phyloP scores from a whole-genome alignment of 1,284 basidiomycete species.

The Naganishia liquefaciens region DNA sequence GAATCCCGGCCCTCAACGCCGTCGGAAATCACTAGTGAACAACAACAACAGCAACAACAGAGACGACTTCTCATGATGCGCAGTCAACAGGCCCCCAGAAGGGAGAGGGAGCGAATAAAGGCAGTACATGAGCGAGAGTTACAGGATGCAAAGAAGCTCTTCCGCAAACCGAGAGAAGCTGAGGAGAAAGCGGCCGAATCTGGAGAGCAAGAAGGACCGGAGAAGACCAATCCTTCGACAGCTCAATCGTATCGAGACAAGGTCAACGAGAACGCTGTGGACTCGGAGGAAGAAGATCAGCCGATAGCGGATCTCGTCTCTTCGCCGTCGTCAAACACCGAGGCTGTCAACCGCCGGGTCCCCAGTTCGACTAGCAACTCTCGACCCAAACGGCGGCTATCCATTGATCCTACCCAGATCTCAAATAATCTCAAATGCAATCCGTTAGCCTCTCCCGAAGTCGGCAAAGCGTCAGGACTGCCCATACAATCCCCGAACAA shows the following conservation, averaged over 20 bases:
- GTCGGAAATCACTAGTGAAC: slow-evolving; percentile 7
- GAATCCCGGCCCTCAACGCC: slow-evolving; percentile 45
- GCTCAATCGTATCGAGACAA: slow-evolving; percentile 20
- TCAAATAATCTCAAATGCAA: slow-evolving; percentile 22
- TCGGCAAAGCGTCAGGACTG: neutral
- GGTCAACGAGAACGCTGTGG: slow-evolving; percentile 7
- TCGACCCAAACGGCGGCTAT: slow-evolving; percentile 17
- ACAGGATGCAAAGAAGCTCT: slow-evolving; percentile 27
- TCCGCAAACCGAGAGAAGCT: neutral
- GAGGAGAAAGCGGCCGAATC: neutral
- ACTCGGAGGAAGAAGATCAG: slow-evolving; percentile 25
- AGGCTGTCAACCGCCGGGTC: neutral
- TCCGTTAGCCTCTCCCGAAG: slow-evolving; percentile 19
- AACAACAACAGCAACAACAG: slow-evolving; percentile 23
- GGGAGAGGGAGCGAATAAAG: slow-evolving; percentile 42
- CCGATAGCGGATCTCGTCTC: slow-evolving; percentile 17
- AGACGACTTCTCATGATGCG: slow-evolving; percentile 38
- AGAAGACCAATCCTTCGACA: neutral
- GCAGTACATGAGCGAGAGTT: slow-evolving; percentile 33
- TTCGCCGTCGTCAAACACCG: neutral
- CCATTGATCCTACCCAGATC: slow-evolving; percentile 25
- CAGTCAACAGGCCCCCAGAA: slow-evolving; percentile 50
- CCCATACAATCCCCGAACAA: slow-evolving; percentile 5
- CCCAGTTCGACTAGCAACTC: slow-evolving; percentile 14
- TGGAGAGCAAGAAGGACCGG: neutral